Conservation (phyloP, 1,284 basidiomycete species). For the Wolfiporia cocos region DNA sequence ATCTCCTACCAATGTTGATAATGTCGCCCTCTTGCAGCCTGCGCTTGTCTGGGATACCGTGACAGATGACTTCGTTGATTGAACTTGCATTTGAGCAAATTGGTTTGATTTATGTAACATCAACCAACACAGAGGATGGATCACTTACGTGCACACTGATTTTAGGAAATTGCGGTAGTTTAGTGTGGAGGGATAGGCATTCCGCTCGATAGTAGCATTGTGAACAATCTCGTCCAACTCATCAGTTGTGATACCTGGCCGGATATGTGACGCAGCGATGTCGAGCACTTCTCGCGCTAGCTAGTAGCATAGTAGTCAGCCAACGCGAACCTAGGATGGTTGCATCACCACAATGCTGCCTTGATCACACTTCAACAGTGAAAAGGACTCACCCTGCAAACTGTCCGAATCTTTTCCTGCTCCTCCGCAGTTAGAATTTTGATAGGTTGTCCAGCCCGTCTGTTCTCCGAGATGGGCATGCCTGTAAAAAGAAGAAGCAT, state of each 20-base stretch:
- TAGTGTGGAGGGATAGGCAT: conserved; percentile 91
- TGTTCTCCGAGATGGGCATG: conserved; percentile 54
- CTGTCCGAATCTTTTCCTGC: conserved; percentile 75
- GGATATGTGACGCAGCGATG: conserved; percentile 78
- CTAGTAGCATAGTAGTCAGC: conserved; percentile 35
- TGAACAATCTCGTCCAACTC: conserved; percentile 96
- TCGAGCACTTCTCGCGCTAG: conserved; percentile 90
- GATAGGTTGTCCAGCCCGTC: conserved; percentile 53
- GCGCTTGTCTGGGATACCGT: conserved; percentile 90
- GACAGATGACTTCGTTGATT: conserved; percentile 96
- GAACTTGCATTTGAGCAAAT: conserved; percentile 60
- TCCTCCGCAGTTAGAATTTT: conserved; percentile 61
- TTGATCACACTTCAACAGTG: too few species aligned
- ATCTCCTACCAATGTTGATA: conserved; percentile 73
- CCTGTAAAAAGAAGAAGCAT: conserved; percentile 35
- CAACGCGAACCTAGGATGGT: too few species aligned
- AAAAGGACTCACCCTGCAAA: conserved; percentile 65
- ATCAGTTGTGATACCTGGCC: conserved; percentile 92
- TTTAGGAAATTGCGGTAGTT: conserved; percentile 94
- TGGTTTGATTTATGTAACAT: conserved; percentile 3
- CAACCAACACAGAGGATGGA: not conserved
- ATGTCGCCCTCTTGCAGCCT: conserved; percentile 90
- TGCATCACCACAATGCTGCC: too few species aligned
- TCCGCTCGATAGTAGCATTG: conserved; percentile 85
- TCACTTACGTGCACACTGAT: conserved; percentile 88